phyloP scores from a whole-genome alignment of 257 asterid species.

The Scutellaria barbata region DNA sequence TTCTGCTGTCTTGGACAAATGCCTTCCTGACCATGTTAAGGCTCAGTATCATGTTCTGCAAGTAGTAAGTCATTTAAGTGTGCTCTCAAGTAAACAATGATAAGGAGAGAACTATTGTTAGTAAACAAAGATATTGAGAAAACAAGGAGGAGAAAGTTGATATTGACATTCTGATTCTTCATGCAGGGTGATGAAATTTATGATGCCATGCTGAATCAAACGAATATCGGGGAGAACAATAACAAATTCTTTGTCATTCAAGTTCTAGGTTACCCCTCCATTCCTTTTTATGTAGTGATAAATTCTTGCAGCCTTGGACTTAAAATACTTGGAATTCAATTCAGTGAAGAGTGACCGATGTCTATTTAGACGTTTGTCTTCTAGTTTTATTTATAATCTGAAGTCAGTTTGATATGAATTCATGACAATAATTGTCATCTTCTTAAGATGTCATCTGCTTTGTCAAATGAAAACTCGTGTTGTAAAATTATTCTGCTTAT shows the following conservation, averaged over 20 bases:
- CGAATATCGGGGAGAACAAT: conserved; percentile 85
- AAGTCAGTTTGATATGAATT: conserved; percentile 14
- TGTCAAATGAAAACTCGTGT: background rate
- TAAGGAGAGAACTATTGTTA: background rate
- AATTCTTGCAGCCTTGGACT: conserved; percentile 22
- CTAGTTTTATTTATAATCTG: conserved; percentile 5
- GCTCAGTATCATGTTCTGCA: conserved; percentile 84
- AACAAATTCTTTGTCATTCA: conserved; percentile 85
- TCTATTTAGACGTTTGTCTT: background rate
- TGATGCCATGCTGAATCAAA: conserved; percentile 95
- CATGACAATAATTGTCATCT: conserved; percentile 12
- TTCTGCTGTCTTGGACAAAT: conserved; percentile 78
- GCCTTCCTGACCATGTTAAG: conserved; percentile 76
- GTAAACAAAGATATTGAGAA: no score
- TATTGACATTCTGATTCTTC: conserved; percentile 24
- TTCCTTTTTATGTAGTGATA: conserved; percentile 28
- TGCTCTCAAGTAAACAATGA: conserved; percentile 6
- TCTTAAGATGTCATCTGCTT: background rate
- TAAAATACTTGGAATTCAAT: background rate
- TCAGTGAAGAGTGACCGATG: background rate
- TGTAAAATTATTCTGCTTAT: conserved; percentile 12
- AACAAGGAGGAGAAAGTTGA: no score
- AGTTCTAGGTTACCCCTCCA: conserved; percentile 60
- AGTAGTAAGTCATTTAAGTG: conserved; percentile 47
- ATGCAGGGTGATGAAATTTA: conserved; percentile 76